A percentile compares a stretch with the other conserved stretches of the same genome.
phyloP scores from a whole-genome alignment of 2,329 filamentous ascomycete genomes.

The Metarhizium brunneum region DNA sequence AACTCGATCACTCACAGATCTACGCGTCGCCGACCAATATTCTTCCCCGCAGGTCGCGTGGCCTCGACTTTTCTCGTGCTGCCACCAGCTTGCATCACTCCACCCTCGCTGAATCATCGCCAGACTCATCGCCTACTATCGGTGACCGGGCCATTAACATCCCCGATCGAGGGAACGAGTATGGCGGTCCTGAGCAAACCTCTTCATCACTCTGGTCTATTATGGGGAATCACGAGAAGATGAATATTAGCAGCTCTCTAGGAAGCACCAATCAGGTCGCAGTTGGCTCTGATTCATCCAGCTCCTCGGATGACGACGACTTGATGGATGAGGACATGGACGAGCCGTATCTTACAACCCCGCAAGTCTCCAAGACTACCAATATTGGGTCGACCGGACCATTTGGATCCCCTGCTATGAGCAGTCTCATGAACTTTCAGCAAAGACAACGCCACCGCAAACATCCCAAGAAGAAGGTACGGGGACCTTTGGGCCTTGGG shows the following conservation, averaged over 20 bases:
- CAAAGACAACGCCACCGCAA: slow-evolving; percentile 63
- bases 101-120: slow-evolving; percentile 80
- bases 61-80: slow-evolving; percentile 85
- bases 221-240: slow-evolving; percentile 59
- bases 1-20: slow-evolving; percentile 73
- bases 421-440: slow-evolving; percentile 76
- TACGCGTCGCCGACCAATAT: slow-evolving; percentile 85
- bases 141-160: slow-evolving; percentile 58
- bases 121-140: slow-evolving; percentile 83
- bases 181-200: slow-evolving; percentile 49
- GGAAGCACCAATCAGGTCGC: slow-evolving; percentile 57
- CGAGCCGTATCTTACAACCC: slow-evolving; percentile 74
- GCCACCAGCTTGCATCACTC: slow-evolving; percentile 94
- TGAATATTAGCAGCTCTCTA: slow-evolving; percentile 65
- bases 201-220: slow-evolving; percentile 65
- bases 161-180: slow-evolving; percentile 42
- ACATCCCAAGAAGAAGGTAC: slow-evolving; percentile 50
- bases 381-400: slow-evolving; percentile 38
- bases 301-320: slow-evolving; percentile 60
- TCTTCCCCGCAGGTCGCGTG: slow-evolving; percentile 78
- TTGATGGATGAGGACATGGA: slow-evolving; percentile 67
- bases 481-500: slow-evolving; percentile 39
- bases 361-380: slow-evolving; percentile 58
- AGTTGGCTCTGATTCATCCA: slow-evolving; percentile 69
- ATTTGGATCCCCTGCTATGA: slow-evolving; percentile 62